Base-by-base conservation (phyloP, 108 stramenopile genomes). In the Discostella stelligeroides region DNA sequence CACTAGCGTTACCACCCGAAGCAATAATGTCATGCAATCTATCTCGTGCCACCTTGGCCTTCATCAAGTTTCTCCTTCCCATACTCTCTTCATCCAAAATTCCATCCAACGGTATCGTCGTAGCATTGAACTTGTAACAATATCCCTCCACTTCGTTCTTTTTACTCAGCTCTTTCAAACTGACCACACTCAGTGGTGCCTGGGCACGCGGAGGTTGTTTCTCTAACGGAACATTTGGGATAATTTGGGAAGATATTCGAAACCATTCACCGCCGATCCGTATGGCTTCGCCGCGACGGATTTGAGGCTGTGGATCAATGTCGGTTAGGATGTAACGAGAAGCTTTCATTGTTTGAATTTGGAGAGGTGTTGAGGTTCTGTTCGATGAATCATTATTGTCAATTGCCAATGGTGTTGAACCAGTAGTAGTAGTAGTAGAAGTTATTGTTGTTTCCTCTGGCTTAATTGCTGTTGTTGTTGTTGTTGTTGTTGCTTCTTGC, bases 71-170 rank as follows among this genome's bases (percentile, higher is more conserved):
- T 40, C 54, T 73, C n/a, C 83, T 70, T 6, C 77, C 70, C 0
- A 64, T 60, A 1, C 72, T 60, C 8, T 53, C 51, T 13, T 74
- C 51, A 17, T 67, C 62, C 56, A 94, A 55, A 6, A 66, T 25
- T 17, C 66, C 76, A 75, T 94, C 93, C 54, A 86, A 41, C n/a
- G 93, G 93, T 56, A 94, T 61, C 4, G 60, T 77, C 34, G 66
- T 82, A 34, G 70, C 70, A 53, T 76, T 64, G 24, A 92, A 87
- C 24, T 65, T 70, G n/a, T 85, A 83, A 53, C 88, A 81, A 68
- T 91, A 94, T 11, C 93, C 93, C 66, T 91, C 89, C 21, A 85
- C 71, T 53, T 86, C 83, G 59, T 92, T 94, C 50, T 84, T 85
- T 66, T 89, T 87, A 58, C 72, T 65, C 24, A 94, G 58, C 60